phyloP scores from a whole-genome alignment of 2,329 filamentous ascomycete species.

The Penicillium sp. region DNA sequence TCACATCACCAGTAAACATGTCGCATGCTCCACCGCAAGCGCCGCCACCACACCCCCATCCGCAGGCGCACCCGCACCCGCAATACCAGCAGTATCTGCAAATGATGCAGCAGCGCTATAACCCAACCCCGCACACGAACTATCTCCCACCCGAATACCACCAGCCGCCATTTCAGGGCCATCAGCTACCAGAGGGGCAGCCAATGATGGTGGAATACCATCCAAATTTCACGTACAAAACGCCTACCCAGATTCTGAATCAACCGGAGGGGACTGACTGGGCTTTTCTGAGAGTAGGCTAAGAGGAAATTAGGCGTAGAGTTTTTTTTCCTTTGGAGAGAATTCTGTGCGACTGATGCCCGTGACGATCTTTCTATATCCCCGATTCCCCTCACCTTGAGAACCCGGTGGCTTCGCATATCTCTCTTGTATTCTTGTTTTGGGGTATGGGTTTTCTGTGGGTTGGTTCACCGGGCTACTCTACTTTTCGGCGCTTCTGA shows the following conservation, averaged over 20 bases:
- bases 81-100: slow-evolving; percentile 28
- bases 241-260: slow-evolving; percentile 34
- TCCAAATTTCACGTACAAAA: slow-evolving; percentile 35
- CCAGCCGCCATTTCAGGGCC: slow-evolving; percentile 25
- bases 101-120: slow-evolving; percentile 29
- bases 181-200: slow-evolving; percentile 31
- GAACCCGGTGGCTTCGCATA: slow-evolving; percentile 8
- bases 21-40: slow-evolving; percentile 30
- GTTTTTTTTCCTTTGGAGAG: not conserved
- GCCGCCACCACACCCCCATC: slow-evolving; percentile 29
- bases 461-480: not conserved
- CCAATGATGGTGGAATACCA: slow-evolving; percentile 36
- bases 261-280: slow-evolving; percentile 43
- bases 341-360: slow-evolving; percentile 21
- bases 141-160: slow-evolving; percentile 35
- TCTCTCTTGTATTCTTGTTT: slow-evolving; percentile 8
- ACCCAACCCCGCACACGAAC: slow-evolving; percentile 28
- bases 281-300: slow-evolving; percentile 40
- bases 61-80: slow-evolving; percentile 21
- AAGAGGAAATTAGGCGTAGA: slow-evolving; percentile 22
- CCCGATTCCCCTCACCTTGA: slow-evolving; percentile 9
- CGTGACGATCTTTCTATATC: slow-evolving; percentile 22
- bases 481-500: slow-evolving; percentile 9
- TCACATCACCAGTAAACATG: slow-evolving; percentile 30
- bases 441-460: not conserved